These are phyloP conservation scores for Pyronema domesticum DNA, from an alignment of 495 filamentous ascomycete species.

Conservation along the genomic window DNA sequence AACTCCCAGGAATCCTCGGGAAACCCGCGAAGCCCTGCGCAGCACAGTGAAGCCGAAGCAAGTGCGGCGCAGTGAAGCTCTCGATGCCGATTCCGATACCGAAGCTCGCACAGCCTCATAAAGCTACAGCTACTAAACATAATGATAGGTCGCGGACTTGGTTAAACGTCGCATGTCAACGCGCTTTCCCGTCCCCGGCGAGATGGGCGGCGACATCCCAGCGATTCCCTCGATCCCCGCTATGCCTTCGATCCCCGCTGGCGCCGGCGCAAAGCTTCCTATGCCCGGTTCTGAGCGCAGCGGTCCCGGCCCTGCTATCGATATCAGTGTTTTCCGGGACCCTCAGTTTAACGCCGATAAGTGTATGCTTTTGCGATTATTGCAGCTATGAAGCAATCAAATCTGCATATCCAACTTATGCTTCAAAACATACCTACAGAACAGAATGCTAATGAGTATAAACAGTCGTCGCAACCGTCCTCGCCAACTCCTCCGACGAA, in stretches of 20 bases:
- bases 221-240: conserved; percentile 18
- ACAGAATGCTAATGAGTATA: neutral
- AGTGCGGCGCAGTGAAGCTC: no score
- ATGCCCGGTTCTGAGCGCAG: conserved; percentile 6
- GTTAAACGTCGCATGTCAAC: conserved; percentile 91
- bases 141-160: conserved; percentile 42
- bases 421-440: no score
- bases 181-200: conserved; percentile 43
- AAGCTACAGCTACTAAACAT: conserved; percentile 3
- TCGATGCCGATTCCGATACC: no score
- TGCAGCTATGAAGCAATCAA: neutral
- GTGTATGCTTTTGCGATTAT: conserved; percentile 28
- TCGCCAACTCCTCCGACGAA: conserved; percentile 83
- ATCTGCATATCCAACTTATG: neutral
- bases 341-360: conserved; percentile 53
- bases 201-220: conserved; percentile 11
- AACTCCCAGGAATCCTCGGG: no score
- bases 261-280: conserved; percentile 18
- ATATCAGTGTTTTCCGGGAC: conserved; percentile 59
- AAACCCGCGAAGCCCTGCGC: no score
- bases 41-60: no score
- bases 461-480: conserved; percentile 54
- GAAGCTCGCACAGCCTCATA: neutral
- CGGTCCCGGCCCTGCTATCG: conserved; percentile 31
- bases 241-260: conserved; percentile 16